Conservation (phyloP, 2,329 filamentous ascomycete genomes). For the Ophiostoma ulmi region DNA sequence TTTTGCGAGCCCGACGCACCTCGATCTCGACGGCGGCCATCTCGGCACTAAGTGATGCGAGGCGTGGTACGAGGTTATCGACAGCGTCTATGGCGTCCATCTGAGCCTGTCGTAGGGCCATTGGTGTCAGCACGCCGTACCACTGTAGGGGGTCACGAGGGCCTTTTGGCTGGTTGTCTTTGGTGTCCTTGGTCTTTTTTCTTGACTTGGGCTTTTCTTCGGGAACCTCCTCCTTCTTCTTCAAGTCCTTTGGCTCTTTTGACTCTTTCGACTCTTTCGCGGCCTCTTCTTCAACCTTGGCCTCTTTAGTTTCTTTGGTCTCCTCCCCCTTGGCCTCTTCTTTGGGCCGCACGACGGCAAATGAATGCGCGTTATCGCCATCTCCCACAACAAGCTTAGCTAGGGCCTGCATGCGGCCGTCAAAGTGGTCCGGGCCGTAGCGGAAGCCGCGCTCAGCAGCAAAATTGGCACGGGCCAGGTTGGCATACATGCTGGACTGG, state of each 20-base stretch:
- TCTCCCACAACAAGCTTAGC: conserved; percentile 39
- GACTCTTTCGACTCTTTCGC: neutral
- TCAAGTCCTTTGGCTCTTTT: neutral
- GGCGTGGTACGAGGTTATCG: conserved; percentile 51
- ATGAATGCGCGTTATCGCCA: conserved; percentile 19
- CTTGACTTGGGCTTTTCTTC: neutral
- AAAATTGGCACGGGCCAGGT: conserved; percentile 72
- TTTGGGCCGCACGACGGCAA: conserved; percentile 14
- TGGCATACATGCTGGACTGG: conserved; percentile 53
- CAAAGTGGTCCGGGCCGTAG: conserved; percentile 67
- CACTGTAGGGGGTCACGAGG: conserved; percentile 52
- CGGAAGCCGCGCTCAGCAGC: conserved; percentile 56
- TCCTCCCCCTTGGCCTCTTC: conserved; percentile 6
- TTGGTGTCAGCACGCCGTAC: conserved; percentile 53
- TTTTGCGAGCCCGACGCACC: conserved; percentile 58
- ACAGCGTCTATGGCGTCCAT: conserved; percentile 51
- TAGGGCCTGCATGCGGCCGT: conserved; percentile 64
- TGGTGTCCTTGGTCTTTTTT: conserved; percentile 9
- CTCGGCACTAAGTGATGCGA: conserved; percentile 54
- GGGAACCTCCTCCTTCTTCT: conserved; percentile 15
- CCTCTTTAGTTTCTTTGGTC: neutral
- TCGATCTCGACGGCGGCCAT: conserved; percentile 64
- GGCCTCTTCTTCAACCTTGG: conserved; percentile 17
- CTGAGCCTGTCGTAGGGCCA: conserved; percentile 55
- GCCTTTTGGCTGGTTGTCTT: conserved; percentile 14